Conservation (phyloP, 2,329 filamentous ascomycete species). For the Beauveria bassiana region DNA sequence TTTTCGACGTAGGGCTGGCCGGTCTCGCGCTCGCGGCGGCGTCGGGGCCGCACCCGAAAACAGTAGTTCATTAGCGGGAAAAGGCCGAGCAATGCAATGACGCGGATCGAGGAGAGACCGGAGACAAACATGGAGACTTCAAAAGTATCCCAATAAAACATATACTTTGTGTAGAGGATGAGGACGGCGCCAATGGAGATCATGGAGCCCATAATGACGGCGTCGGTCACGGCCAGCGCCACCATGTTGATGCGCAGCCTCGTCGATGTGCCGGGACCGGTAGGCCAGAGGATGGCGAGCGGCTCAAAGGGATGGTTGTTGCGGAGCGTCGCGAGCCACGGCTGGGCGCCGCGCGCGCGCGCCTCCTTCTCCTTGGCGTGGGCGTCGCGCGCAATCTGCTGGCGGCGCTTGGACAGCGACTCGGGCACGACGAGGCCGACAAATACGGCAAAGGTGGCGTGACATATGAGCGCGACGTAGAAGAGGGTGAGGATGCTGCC, state of each 20-base stretch:
- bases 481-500: conserved; percentile 75
- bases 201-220: conserved; percentile 69
- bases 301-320: conserved; percentile 65
- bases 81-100: conserved; percentile 64
- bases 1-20: conserved; percentile 33
- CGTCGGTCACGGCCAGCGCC: conserved; percentile 71
- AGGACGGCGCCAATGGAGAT: conserved; percentile 78
- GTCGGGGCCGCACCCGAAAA: conserved; percentile 51
- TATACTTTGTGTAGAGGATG: conserved; percentile 72
- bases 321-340: conserved; percentile 27
- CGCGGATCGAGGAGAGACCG: conserved; percentile 67
- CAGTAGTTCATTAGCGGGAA: conserved; percentile 72
- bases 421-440: conserved; percentile 71
- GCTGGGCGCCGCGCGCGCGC: conserved; percentile 17
- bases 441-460: conserved; percentile 66
- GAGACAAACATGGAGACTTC: conserved; percentile 78
- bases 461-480: conserved; percentile 67
- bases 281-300: conserved; percentile 70
- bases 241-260: conserved; percentile 72
- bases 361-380: conserved; percentile 40
- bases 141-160: conserved; percentile 75
- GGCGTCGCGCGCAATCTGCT: conserved; percentile 62
- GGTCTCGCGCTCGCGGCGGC: conserved; percentile 30
- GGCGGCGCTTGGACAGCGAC: conserved; percentile 68
- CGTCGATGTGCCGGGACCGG: conserved; percentile 50